A percentile compares a stretch with the other conserved stretches of the same genome.
phyloP scores from a whole-genome alignment of 176 grass and related monocot genomes.

The Phoenix roebelenii region DNA sequence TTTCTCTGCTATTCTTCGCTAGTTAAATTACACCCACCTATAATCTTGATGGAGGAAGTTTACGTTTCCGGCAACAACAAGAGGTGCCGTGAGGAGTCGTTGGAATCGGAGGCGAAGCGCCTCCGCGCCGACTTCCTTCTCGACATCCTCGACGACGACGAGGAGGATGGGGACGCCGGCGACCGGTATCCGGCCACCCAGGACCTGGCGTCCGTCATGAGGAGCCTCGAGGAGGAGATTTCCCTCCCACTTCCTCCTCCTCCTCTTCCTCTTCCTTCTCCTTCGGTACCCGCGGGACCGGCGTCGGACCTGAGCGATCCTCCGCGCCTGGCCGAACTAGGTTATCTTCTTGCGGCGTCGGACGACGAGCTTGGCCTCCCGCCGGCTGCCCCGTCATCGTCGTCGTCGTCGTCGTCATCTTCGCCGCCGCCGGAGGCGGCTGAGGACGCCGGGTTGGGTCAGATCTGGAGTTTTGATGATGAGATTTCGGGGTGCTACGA shows the following conservation, averaged over 20 bases:
- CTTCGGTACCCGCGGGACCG: background rate
- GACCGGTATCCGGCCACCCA: background rate
- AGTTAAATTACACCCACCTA: no score
- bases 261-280: background rate
- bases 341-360: conserved; percentile 38
- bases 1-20: no score
- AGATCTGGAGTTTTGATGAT: conserved; percentile 33
- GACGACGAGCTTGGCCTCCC: conserved; percentile 46
- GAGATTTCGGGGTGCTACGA: conserved; percentile 3
- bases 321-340: conserved; percentile 11
- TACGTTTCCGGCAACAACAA: background rate
- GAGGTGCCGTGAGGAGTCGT: background rate
- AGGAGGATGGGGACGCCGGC: conserved; percentile 1
- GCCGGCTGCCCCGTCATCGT: conserved; percentile 3
- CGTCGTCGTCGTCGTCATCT: background rate
- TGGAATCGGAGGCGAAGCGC: conserved; percentile 18
- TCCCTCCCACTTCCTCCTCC: background rate
- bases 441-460: conserved; percentile 11
- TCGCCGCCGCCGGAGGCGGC: background rate
- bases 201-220: conserved; percentile 37
- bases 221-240: conserved; percentile 37
- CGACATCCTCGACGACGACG: conserved; percentile 24
- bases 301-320: background rate
- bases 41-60: no score
- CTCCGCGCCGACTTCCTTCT: conserved; percentile 14